Evolutionary conservation across 148 eudicot genomes (phyloP).

Genomic region (Beta vulgaris): DNA sequence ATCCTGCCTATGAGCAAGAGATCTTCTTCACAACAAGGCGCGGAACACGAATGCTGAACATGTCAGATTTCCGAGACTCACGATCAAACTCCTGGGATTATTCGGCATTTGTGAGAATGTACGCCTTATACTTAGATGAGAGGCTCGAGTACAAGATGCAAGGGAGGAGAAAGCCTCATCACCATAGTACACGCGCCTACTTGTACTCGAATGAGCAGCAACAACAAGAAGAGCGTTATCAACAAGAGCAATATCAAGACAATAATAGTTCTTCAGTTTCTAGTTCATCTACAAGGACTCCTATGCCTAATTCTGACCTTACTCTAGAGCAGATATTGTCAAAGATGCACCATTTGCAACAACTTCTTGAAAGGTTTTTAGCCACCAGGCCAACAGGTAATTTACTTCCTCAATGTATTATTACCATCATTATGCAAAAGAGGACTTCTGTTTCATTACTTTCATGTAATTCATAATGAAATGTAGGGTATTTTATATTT

Average conservation of each 20-base stretch:
- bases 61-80: conserved; percentile 77
- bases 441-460: too few relatives aligned
- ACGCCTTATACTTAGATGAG: conserved; percentile 68
- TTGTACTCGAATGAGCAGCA: conserved; percentile 26
- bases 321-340: conserved; percentile 40
- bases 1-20: conserved; percentile 66
- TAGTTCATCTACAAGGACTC: conserved; percentile 16
- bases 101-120: conserved; percentile 75
- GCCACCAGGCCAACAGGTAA: conserved; percentile 86
- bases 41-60: conserved; percentile 78
- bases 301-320: conserved; percentile 43
- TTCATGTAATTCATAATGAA: too few relatives aligned
- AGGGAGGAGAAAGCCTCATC: conserved; percentile 34
- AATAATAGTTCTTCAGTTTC: background rate
- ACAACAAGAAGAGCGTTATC: conserved; percentile 11
- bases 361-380: conserved; percentile 69
- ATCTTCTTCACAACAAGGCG: conserved; percentile 77
- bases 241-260: background rate
- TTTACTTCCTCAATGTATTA: background rate
- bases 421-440: background rate
- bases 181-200: background rate
- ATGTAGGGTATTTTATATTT: too few relatives aligned
- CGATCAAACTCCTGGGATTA: conserved; percentile 64
- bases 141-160: conserved; percentile 69
- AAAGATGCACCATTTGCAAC: conserved; percentile 55